Evolutionary conservation across 163 green algal genomes (phyloP).

Genomic region (Chlorella variabilis): DNA sequence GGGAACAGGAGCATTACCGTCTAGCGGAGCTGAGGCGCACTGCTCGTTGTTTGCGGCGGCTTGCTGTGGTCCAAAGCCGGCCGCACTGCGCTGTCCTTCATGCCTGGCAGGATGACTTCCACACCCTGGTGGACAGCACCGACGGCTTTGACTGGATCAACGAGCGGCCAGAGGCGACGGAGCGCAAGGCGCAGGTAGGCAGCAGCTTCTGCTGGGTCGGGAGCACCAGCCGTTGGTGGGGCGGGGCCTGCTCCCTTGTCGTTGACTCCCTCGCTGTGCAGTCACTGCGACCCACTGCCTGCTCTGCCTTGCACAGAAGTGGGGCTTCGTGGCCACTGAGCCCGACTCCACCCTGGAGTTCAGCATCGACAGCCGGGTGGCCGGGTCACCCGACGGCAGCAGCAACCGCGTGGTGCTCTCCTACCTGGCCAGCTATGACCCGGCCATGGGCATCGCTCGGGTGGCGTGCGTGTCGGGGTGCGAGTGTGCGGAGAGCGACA

Average conservation of each 20-base stretch:
- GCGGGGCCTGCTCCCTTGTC: no score
- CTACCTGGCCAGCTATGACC: constrained; percentile 33
- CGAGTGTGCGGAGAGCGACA: background rate
- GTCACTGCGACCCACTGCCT: no score
- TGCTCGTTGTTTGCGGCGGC: no score
- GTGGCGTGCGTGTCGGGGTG: constrained; percentile 15
- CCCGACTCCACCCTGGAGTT: constrained; percentile 1
- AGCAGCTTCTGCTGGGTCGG: no score
- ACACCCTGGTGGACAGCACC: background rate
- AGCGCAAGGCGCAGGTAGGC: constrained; percentile 10
- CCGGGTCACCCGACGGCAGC: background rate
- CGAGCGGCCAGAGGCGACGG: constrained; percentile 7
- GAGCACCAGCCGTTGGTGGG: no score
- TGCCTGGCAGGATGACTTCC: constrained; percentile 27
- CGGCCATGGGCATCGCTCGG: constrained; percentile 3
- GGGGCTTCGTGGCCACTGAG: constrained; percentile 19
- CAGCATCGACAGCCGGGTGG: constrained; percentile 9
- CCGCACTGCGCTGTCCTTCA: no score
- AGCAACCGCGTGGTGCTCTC: constrained; percentile 15
- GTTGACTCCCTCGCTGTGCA: no score
- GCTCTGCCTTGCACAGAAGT: constrained; percentile 6
- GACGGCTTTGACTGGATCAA: constrained; percentile 25
- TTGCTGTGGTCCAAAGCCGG: no score
- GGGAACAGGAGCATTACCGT: no score
- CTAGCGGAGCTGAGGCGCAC: no score